Base-by-base conservation (phyloP, 148 eudicot genomes). In the Linanthus parryae region DNA sequence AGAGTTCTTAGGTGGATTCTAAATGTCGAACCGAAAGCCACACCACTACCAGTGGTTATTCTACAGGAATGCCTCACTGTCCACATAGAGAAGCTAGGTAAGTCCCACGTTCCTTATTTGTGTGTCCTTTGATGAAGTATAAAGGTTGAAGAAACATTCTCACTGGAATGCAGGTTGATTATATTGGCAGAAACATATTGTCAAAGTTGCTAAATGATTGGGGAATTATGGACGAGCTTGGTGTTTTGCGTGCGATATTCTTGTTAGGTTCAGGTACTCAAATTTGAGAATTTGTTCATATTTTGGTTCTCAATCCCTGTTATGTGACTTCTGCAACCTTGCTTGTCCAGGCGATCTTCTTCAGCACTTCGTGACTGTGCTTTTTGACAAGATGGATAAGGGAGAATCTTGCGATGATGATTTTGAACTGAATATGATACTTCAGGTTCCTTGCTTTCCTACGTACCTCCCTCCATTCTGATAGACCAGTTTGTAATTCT, bases 361-460 rank as follows among this genome's bases (percentile, higher is more conserved):
- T 54, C 99, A 87, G 67, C 96, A 92, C 68, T 87, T 92, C 54
- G 66, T 92, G 73, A 73, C 81, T 15, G 85, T 87, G 49, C 72
- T 82, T 65, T 92, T 92, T 64, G 72, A 49, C 57, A 82, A 83
- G 76, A 68, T 92, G 67, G 96, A 92, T 63, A 84, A 72, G 77
- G 99, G 96, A 56, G 88, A 92, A 63, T 71, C 75, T 19, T 82
- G 92, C 79, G 96, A 92, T 67, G 99, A 92, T 70, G 96, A 87
- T 71, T 92, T 92, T 80, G 99, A 92, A 83, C 63, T 92, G 62
- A 84, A 87, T 68, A 67, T 84, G 68, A 76, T 84, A 58, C 57
- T 92, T 59, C 99, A 92, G 94, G 99, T 82, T 18, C 46, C 62
- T n/a, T n/a, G n/a, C n/a, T n/a, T n/a, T n/a, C n/a, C n/a, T n/a